Evolutionary conservation across 192 early-diverging fungal genomes (phyloP).

Genomic region (Phycomyces blakesleeanus): DNA sequence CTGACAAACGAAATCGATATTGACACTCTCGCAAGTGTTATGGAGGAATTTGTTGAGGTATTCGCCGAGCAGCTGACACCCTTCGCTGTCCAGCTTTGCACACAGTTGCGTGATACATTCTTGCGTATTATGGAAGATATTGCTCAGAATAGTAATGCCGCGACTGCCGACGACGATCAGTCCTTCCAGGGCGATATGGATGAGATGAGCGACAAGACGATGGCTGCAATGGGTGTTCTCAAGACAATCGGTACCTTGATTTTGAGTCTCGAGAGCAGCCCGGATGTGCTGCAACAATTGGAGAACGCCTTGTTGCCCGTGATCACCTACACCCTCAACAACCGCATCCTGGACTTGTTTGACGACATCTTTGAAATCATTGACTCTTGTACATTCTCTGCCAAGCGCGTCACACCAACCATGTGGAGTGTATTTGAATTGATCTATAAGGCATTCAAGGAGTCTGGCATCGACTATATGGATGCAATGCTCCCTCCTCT

Average conservation of each 20-base stretch:
- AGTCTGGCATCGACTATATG: constrained; percentile 80
- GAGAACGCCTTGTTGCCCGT: constrained; percentile 78
- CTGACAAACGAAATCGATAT: constrained; percentile 92
- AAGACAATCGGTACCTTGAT: constrained; percentile 90
- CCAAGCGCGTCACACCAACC: constrained; percentile 74
- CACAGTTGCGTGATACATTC: constrained; percentile 84
- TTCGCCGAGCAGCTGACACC: constrained; percentile 89
- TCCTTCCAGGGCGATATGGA: constrained; percentile 53
- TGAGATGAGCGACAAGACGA: constrained; percentile 76
- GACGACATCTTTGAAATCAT: constrained; percentile 86
- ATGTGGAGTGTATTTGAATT: constrained; percentile 83
- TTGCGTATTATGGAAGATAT: constrained; percentile 79
- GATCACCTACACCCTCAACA: constrained; percentile 74
- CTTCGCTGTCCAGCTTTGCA: constrained; percentile 86
- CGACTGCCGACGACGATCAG: constrained; percentile 33
- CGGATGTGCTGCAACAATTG: constrained; percentile 73
- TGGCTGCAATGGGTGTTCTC: constrained; percentile 85
- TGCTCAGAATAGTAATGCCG: constrained; percentile 41
- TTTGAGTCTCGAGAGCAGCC: constrained; percentile 77
- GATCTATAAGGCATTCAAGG: constrained; percentile 77
- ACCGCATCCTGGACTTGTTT: constrained; percentile 75
- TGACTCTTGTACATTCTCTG: constrained; percentile 82
- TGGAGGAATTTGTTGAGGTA: constrained; percentile 89
- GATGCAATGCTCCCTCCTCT: constrained; percentile 87
- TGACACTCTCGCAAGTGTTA: constrained; percentile 80